These are phyloP conservation scores for Aspergillus tanneri DNA, from an alignment of 2,329 filamentous ascomycete genomes.

Conservation along the genomic window DNA sequence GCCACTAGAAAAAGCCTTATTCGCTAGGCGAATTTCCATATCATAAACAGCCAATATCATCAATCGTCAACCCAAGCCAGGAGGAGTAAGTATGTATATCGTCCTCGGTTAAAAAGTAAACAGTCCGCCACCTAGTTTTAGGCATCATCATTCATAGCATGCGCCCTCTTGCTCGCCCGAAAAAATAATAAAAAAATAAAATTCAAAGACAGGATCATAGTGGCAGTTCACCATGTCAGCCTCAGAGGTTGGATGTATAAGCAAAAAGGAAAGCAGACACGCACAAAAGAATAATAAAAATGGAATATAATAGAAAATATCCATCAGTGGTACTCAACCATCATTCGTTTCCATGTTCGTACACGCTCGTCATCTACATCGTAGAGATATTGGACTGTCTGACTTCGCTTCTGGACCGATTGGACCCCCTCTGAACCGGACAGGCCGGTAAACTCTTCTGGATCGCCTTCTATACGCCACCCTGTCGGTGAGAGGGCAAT, in stretches of 20 bases:
- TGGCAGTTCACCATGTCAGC: too few relatives aligned
- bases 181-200: slow-evolving; percentile 8
- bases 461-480: slow-evolving; percentile 11
- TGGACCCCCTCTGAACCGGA: slow-evolving; percentile 7
- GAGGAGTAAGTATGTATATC: not conserved
- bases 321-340: slow-evolving; percentile 38
- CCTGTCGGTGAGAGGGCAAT: slow-evolving; percentile 12
- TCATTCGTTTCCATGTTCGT: slow-evolving; percentile 35
- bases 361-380: slow-evolving; percentile 31
- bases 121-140: slow-evolving; percentile 13
- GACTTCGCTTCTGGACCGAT: slow-evolving; percentile 29
- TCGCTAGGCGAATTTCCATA: not conserved
- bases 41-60: slow-evolving; percentile 4
- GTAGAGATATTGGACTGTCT: slow-evolving; percentile 33
- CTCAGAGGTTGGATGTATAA: not conserved
- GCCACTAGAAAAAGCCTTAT: not conserved
- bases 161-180: slow-evolving; percentile 11
- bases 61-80: slow-evolving; percentile 1
- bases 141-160: slow-evolving; percentile 4
- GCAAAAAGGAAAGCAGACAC: slow-evolving; percentile 7
- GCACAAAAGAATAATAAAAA: slow-evolving; percentile 1
- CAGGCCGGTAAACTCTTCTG: slow-evolving; percentile 12
- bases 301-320: slow-evolving; percentile 2
- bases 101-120: not conserved
- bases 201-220: slow-evolving; percentile 3